Evolutionary conservation across 345 rosid genomes (phyloP).

Genomic region (Acer campestre): DNA sequence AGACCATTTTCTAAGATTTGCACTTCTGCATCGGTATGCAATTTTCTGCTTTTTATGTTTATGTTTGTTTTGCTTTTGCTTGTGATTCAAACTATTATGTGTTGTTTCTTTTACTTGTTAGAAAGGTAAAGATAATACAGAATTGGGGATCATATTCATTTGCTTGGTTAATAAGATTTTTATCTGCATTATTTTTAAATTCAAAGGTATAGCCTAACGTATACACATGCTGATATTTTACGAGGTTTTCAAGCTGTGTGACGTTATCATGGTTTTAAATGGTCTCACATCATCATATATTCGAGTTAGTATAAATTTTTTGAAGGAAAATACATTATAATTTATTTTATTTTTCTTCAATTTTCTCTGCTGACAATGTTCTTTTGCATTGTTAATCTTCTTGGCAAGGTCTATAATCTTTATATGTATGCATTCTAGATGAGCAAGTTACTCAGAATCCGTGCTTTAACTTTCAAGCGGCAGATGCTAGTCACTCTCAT

Average conservation of each 20-base stretch:
- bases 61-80: not conserved
- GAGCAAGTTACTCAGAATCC: not conserved
- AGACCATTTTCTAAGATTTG: not conserved
- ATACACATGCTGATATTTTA: not conserved
- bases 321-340: not conserved
- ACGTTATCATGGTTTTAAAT: not conserved
- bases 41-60: not conserved
- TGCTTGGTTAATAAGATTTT: not conserved
- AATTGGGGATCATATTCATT: not conserved
- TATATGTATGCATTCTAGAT: not conserved
- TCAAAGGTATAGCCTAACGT: not conserved
- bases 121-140: not conserved
- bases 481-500: too few relatives aligned
- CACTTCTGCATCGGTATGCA: not conserved
- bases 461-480: not conserved
- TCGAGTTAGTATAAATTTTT: not conserved
- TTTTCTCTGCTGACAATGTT: slow-evolving; percentile 2
- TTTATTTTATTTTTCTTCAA: not conserved
- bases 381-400: not conserved
- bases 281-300: not conserved
- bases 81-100: not conserved
- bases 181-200: not conserved
- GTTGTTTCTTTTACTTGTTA: not conserved
- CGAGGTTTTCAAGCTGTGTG: not conserved
- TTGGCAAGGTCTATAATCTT: slow-evolving; percentile 12